Percentiles rank a stretch among this genome's conserved stretches.
phyloP scores from a whole-genome alignment of 208 protist genomes.

The Angomonas deanei region DNA sequence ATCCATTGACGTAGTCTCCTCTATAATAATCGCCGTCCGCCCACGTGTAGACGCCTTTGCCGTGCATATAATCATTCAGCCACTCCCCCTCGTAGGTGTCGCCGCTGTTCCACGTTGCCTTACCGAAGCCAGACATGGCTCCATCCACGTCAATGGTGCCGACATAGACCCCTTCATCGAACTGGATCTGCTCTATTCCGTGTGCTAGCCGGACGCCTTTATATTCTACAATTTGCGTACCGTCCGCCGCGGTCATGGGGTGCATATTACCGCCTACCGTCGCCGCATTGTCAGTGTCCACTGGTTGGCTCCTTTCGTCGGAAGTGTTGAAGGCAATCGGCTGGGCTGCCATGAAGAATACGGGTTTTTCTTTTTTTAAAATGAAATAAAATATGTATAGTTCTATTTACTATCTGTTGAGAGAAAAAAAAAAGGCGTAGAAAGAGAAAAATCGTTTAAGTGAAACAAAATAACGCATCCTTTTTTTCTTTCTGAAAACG shows the following conservation, averaged over 20 bases:
- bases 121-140: constrained; percentile 68
- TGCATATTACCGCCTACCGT: background rate
- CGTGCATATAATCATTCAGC: constrained; percentile 65
- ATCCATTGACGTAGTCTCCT: constrained; percentile 53
- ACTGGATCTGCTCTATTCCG: constrained; percentile 49
- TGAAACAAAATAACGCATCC: background rate
- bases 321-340: background rate
- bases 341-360: background rate
- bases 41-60: constrained; percentile 72
- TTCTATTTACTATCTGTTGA: background rate
- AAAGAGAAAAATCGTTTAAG: background rate
- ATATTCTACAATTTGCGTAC: constrained; percentile 17
- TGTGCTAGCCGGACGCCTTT: constrained; percentile 32
- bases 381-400: background rate
- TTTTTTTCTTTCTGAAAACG: constrained; percentile 8
- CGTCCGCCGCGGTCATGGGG: background rate
- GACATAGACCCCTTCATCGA: constrained; percentile 75
- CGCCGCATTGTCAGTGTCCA: no score
- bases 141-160: constrained; percentile 68
- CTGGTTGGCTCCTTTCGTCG: no score
- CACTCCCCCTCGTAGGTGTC: constrained; percentile 83
- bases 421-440: background rate
- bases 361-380: no score
- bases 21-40: constrained; percentile 71
- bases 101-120: constrained; percentile 67